Conservation (phyloP, 2,329 filamentous ascomycete genomes). For the Neobulgaria alba region DNA sequence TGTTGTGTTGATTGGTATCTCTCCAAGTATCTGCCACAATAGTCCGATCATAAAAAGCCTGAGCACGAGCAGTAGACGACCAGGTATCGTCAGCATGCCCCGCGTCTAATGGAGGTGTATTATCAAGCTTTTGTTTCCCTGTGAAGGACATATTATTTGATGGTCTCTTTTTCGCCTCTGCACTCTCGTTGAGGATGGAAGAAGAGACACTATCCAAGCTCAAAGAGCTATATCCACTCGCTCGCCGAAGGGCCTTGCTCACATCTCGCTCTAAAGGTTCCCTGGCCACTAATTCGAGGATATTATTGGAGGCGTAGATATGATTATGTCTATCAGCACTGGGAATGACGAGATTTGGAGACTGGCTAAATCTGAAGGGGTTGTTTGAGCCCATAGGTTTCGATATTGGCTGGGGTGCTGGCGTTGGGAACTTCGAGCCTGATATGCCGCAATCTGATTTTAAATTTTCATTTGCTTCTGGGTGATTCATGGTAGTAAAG, state of each 20-base stretch:
- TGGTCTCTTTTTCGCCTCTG: background rate
- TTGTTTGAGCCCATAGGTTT: constrained; percentile 5
- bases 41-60: constrained; percentile 19
- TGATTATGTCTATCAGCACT: constrained; percentile 7
- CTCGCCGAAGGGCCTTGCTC: constrained; percentile 23
- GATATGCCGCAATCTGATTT: background rate
- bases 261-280: constrained; percentile 24
- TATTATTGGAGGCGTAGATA: constrained; percentile 3
- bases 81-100: background rate
- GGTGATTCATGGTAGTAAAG: background rate
- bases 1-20: constrained; percentile 10
- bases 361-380: background rate
- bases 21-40: constrained; percentile 19
- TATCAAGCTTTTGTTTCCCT: background rate
- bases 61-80: background rate
- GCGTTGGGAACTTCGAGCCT: background rate
- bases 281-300: too few relatives aligned
- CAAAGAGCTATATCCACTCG: constrained; percentile 20
- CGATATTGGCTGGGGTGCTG: background rate
- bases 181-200: constrained; percentile 8
- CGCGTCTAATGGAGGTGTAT: background rate
- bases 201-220: constrained; percentile 20
- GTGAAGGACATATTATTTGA: background rate
- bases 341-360: constrained; percentile 11
- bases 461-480: background rate